phyloP scores from a whole-genome alignment of 306 rosid species.

The Luffa acutangula region DNA sequence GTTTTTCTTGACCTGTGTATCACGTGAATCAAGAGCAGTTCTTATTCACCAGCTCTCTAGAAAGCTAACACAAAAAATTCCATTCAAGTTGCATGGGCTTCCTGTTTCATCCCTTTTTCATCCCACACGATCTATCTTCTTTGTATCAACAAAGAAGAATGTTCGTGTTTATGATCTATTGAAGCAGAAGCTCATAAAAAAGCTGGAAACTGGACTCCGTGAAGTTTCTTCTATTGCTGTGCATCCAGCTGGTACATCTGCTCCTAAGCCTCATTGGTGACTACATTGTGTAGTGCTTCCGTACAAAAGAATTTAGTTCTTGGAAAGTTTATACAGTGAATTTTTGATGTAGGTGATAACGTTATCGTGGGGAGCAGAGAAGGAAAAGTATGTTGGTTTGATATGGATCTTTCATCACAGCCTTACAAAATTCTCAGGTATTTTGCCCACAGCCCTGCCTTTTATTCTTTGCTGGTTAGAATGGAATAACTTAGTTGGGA shows the following conservation, averaged over 20 bases:
- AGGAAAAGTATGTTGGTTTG: conserved; percentile 95
- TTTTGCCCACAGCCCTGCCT: conserved; percentile 17
- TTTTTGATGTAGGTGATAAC: conserved; percentile 70
- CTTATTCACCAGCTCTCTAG: conserved; percentile 73
- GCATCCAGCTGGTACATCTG: conserved; percentile 72
- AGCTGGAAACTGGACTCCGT: conserved; percentile 79
- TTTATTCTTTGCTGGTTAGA: background rate
- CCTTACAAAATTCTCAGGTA: conserved; percentile 67
- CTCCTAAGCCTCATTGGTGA: background rate
- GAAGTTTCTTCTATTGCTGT: conserved; percentile 80
- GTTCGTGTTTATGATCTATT: conserved; percentile 72
- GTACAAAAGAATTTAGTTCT: background rate
- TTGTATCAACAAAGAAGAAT: conserved; percentile 13
- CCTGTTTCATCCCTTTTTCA: conserved; percentile 82
- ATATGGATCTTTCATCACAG: conserved; percentile 88
- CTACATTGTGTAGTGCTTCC: background rate
- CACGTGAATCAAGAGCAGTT: conserved; percentile 78
- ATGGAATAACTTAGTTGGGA: background rate
- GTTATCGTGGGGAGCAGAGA: conserved; percentile 92
- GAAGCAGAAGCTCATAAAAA: conserved; percentile 46
- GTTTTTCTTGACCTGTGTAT: conserved; percentile 50
- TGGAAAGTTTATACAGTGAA: background rate
- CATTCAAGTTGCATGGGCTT: conserved; percentile 73
- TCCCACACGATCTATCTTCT: conserved; percentile 69
- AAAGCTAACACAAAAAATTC: conserved; percentile 64